Evolutionary conservation across 2,329 filamentous ascomycete genomes (phyloP).

Genomic region (Akanthomyces uredinophilus): DNA sequence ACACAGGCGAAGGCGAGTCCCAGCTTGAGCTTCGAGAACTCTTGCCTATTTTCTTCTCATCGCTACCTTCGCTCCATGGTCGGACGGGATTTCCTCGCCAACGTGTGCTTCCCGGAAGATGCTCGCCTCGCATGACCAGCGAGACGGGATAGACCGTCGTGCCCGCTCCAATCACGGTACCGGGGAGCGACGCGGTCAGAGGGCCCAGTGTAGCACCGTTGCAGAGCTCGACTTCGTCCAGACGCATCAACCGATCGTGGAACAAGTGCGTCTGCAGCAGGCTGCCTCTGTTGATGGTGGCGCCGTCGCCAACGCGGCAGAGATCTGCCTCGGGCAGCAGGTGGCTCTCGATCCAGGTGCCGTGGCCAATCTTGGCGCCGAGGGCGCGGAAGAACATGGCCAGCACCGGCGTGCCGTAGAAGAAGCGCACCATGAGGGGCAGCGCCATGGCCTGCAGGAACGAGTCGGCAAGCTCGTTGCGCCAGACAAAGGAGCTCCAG

Average conservation of each 20-base stretch:
- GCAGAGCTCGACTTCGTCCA: conserved; percentile 19
- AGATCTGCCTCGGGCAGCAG: conserved; percentile 21
- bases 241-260: conserved; percentile 21
- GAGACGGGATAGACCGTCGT: conserved; percentile 19
- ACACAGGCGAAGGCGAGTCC: conserved; percentile 7
- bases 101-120: conserved; percentile 18
- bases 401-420: conserved; percentile 20
- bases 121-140: conserved; percentile 21
- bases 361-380: conserved; percentile 20
- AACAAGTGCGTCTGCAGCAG: conserved; percentile 21
- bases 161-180: conserved; percentile 18
- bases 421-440: conserved; percentile 16
- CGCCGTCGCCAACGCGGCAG: conserved; percentile 17
- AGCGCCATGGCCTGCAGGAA: conserved; percentile 44
- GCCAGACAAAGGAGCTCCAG: conserved; percentile 23
- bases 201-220: conserved; percentile 20
- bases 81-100: conserved; percentile 21
- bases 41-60: not conserved
- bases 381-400: conserved; percentile 18
- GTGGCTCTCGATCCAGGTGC: conserved; percentile 22
- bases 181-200: conserved; percentile 18
- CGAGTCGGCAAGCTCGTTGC: conserved; percentile 48
- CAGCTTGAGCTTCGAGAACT: not conserved
- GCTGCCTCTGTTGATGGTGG: conserved; percentile 19
- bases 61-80: conserved; percentile 15